Conservation (phyloP, 805 yeast species). For the Myxozyma udenii region DNA sequence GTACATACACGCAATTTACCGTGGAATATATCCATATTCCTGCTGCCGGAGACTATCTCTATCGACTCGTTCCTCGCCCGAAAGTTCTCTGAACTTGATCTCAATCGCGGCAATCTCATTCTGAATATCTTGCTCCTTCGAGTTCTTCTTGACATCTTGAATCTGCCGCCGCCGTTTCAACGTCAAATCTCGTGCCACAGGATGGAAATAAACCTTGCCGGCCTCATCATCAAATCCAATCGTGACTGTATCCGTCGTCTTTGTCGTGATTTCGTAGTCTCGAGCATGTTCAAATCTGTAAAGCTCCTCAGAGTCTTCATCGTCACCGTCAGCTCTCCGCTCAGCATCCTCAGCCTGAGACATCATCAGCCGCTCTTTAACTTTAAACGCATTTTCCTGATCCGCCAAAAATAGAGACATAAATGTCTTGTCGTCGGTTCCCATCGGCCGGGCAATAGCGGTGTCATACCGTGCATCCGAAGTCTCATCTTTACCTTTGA, state of each 20-base stretch:
- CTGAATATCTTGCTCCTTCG: slow-evolving; percentile 51
- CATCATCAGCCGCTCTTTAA: slow-evolving; percentile 14
- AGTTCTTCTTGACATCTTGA: slow-evolving; percentile 36
- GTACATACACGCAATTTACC: background rate
- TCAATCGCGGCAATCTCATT: slow-evolving; percentile 61
- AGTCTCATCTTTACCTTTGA: slow-evolving; percentile 33
- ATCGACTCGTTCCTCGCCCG: slow-evolving; percentile 60
- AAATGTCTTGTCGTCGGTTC: slow-evolving; percentile 71
- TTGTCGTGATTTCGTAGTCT: slow-evolving; percentile 73
- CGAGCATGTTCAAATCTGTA: slow-evolving; percentile 62
- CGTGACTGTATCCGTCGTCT: slow-evolving; percentile 62
- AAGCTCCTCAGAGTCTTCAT: slow-evolving; percentile 49
- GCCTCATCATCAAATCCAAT: slow-evolving; percentile 55
- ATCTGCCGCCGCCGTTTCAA: slow-evolving; percentile 82
- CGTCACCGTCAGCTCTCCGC: slow-evolving; percentile 43
- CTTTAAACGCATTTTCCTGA: slow-evolving; percentile 42
- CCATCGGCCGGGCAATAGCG: slow-evolving; percentile 68
- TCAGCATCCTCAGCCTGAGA: slow-evolving; percentile 13
- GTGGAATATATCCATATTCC: slow-evolving; percentile 24
- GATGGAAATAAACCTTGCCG: slow-evolving; percentile 67
- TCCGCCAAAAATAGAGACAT: slow-evolving; percentile 62
- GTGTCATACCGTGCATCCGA: slow-evolving; percentile 35
- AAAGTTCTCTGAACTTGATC: slow-evolving; percentile 66
- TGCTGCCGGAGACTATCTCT: slow-evolving; percentile 65
- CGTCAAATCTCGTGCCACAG: slow-evolving; percentile 71